Evolutionary conservation across 2,329 filamentous ascomycete species (phyloP).

Genomic region (Ascochyta fabae): DNA sequence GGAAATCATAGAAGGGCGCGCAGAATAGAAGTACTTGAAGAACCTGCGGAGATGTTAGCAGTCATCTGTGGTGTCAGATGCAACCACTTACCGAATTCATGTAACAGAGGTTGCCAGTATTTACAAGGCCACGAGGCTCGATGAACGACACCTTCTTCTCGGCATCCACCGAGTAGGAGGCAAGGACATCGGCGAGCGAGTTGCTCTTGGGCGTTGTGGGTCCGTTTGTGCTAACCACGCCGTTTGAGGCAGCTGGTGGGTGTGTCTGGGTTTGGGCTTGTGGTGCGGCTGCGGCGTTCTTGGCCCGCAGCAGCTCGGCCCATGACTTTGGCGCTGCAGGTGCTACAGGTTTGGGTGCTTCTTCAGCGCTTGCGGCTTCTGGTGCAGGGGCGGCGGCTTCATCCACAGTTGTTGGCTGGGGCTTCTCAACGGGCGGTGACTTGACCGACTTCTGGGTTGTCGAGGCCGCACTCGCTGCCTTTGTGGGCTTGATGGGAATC

Average conservation of each 20-base stretch:
- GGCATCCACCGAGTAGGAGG: slow-evolving; percentile 71
- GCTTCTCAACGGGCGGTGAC: slow-evolving; percentile 29
- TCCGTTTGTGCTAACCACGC: slow-evolving; percentile 47
- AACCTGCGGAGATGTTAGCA: slow-evolving; percentile 65
- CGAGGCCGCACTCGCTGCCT: slow-evolving; percentile 42
- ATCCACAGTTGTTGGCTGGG: slow-evolving; percentile 22
- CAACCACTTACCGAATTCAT: slow-evolving; percentile 91
- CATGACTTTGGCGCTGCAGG: slow-evolving; percentile 66
- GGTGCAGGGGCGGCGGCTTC: slow-evolving; percentile 12
- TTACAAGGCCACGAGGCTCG: slow-evolving; percentile 90
- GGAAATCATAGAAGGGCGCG: slow-evolving; percentile 90
- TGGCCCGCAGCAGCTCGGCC: slow-evolving; percentile 70
- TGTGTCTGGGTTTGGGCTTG: slow-evolving; percentile 29
- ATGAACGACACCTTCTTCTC: slow-evolving; percentile 77
- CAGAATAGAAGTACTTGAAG: slow-evolving; percentile 95
- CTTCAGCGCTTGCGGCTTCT: slow-evolving; percentile 35
- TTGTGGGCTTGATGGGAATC: slow-evolving; percentile 56
- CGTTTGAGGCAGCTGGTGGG: slow-evolving; percentile 32
- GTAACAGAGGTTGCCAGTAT: slow-evolving; percentile 99
- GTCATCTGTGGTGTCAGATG: background rate
- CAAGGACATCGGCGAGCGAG: slow-evolving; percentile 78
- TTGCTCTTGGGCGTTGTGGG: slow-evolving; percentile 58
- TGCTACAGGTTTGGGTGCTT: slow-evolving; percentile 51
- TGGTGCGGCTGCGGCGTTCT: slow-evolving; percentile 48
- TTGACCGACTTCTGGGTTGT: slow-evolving; percentile 46